Conservation (phyloP, 805 yeast species). For the Debaryomyces maramus region DNA sequence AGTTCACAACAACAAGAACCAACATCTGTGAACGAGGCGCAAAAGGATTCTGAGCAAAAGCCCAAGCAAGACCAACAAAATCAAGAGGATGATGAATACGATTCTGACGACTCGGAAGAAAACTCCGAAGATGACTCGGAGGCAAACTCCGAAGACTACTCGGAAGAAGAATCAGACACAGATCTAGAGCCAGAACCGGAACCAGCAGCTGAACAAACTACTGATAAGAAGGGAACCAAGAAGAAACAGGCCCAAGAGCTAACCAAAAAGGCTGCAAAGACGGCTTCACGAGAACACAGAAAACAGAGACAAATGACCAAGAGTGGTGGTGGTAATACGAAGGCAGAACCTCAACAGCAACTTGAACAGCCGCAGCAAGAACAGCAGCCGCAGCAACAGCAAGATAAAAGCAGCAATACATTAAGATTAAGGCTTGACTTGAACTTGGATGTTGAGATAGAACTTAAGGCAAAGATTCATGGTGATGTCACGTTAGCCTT, state of each 20-base stretch:
- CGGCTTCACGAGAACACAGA: background rate
- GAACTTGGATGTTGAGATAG: constrained; percentile 1
- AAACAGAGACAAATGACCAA: background rate
- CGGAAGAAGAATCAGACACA: background rate
- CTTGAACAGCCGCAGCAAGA: background rate
- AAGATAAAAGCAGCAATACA: background rate
- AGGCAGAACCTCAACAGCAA: background rate
- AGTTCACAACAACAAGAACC: background rate
- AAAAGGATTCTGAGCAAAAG: too few relatives aligned
- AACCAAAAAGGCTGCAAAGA: background rate
- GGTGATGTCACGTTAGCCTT: background rate
- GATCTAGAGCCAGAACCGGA: background rate
- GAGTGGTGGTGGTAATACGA: background rate
- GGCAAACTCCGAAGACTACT: background rate
- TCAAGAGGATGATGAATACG: background rate
- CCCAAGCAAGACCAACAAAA: too few relatives aligned
- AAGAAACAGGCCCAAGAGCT: background rate
- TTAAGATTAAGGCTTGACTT: background rate
- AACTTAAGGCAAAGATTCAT: background rate
- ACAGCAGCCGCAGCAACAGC: background rate
- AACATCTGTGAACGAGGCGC: background rate
- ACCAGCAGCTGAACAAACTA: background rate
- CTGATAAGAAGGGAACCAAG: background rate
- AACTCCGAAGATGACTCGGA: constrained; percentile 1
- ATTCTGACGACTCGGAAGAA: background rate